A percentile compares a stretch with the other conserved stretches of the same genome.
Evolutionary conservation across 345 rosid genomes (phyloP).

Genomic region (Sonneratia alba): DNA sequence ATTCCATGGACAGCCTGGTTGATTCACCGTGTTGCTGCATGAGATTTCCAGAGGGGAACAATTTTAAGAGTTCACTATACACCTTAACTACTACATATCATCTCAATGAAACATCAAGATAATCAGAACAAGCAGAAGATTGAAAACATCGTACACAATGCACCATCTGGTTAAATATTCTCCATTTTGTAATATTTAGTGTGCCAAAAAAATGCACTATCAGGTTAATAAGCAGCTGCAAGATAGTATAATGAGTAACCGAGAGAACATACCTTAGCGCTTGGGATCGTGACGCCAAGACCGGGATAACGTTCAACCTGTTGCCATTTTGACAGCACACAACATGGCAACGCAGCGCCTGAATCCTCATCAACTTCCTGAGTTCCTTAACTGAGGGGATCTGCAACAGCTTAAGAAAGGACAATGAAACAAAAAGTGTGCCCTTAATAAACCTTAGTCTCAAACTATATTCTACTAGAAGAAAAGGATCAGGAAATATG

Average conservation of each 20-base stretch:
- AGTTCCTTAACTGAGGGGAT: constrained; percentile 53
- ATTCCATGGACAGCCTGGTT: too few relatives aligned
- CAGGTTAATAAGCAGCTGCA: background rate
- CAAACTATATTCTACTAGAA: background rate
- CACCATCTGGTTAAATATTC: background rate
- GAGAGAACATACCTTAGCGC: constrained; percentile 53
- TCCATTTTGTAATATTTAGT: too few relatives aligned
- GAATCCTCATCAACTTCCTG: constrained; percentile 69
- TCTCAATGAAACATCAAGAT: background rate
- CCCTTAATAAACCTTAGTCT: background rate
- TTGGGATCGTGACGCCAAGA: constrained; percentile 76
- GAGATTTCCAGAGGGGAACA: background rate
- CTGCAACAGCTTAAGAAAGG: constrained; percentile 25
- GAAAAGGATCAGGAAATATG: background rate
- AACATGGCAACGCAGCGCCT: constrained; percentile 71
- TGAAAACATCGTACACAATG: background rate
- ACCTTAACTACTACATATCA: background rate
- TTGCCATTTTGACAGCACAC: constrained; percentile 53
- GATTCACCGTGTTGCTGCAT: too few relatives aligned
- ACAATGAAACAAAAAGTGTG: background rate
- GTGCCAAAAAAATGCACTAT: background rate
- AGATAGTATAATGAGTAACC: background rate
- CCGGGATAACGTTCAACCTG: constrained; percentile 64
- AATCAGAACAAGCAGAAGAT: too few relatives aligned
- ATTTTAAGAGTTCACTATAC: background rate